phyloP scores from a whole-genome alignment of 805 yeast genomes.

The Blastobotrys muscicola region DNA sequence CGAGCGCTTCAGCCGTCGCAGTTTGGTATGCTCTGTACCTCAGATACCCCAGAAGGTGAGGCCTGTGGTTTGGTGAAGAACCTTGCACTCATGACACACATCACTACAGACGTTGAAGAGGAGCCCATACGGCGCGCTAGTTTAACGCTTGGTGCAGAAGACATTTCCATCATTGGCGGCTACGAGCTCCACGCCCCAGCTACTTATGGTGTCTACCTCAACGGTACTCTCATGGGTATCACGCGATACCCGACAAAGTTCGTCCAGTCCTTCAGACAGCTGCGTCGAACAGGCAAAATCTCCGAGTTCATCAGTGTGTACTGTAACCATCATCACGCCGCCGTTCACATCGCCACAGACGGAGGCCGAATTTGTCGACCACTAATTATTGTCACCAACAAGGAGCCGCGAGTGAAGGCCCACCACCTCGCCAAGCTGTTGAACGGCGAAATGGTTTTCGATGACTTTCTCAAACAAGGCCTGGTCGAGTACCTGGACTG shows the following conservation, averaged over 20 bases:
- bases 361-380: slow-evolving; percentile 99
- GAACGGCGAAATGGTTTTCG: slow-evolving; percentile 73
- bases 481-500: slow-evolving; percentile 93
- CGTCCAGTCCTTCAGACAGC: slow-evolving; percentile 63
- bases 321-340: slow-evolving; percentile 78
- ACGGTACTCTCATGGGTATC: slow-evolving; percentile 90
- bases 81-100: slow-evolving; percentile 95
- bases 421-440: slow-evolving; percentile 57
- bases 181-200: slow-evolving; percentile 66
- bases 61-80: slow-evolving; percentile 98
- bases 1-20: slow-evolving; percentile 98
- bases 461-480: slow-evolving; percentile 78
- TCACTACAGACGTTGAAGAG: slow-evolving; percentile 96
- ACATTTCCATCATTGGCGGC: slow-evolving; percentile 70
- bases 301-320: slow-evolving; percentile 89
- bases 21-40: slow-evolving; percentile 97
- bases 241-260: slow-evolving; percentile 81
- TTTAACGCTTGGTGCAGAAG: slow-evolving; percentile 80
- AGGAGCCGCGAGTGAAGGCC: slow-evolving; percentile 58
- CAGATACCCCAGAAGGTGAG: slow-evolving; percentile 99
- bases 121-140: slow-evolving; percentile 74
- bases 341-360: slow-evolving; percentile 97
- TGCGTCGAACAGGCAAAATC: slow-evolving; percentile 77
- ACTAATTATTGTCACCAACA: slow-evolving; percentile 72
- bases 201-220: slow-evolving; percentile 78